A percentile compares a stretch with the other conserved stretches of the same genome.
phyloP scores from a whole-genome alignment of 1,139 yeast species.

The Candida dubliniensis region DNA sequence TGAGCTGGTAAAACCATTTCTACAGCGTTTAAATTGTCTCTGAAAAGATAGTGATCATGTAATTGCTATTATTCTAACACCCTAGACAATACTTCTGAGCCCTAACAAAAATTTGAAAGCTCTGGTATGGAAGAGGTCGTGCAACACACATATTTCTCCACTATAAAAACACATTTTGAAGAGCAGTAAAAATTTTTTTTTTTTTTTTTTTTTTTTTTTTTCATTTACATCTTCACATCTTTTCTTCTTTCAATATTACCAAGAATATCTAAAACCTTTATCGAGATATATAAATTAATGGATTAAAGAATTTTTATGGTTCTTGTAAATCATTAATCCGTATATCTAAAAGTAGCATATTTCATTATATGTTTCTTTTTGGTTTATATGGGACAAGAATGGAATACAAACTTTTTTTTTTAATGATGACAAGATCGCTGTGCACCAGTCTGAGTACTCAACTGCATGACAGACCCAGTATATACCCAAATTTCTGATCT shows the following conservation, averaged over 20 bases:
- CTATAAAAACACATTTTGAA: too few species aligned
- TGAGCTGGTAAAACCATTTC: too few species aligned
- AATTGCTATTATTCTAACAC: too few species aligned
- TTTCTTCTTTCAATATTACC: background rate
- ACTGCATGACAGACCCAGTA: constrained; percentile 45
- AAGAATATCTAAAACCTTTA: background rate
- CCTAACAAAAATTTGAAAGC: too few species aligned
- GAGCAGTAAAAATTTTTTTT: too few species aligned
- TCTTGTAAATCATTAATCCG: background rate
- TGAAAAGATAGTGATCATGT: too few species aligned
- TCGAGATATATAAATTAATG: background rate
- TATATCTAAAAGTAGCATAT: background rate
- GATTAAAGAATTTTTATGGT: background rate
- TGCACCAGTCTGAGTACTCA: constrained; percentile 51
- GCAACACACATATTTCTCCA: too few species aligned
- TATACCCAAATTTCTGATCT: constrained; percentile 46
- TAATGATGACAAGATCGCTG: constrained; percentile 43
- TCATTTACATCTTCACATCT: background rate
- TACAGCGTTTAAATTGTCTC: too few species aligned
- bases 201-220: too few species aligned
- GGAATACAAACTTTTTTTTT: background rate
- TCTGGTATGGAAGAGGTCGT: too few species aligned
- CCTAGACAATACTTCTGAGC: too few species aligned
- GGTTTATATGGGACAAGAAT: background rate
- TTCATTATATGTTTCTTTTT: background rate